Conservation (phyloP, 2,329 filamentous ascomycete genomes). For the Penicillium paneum region DNA sequence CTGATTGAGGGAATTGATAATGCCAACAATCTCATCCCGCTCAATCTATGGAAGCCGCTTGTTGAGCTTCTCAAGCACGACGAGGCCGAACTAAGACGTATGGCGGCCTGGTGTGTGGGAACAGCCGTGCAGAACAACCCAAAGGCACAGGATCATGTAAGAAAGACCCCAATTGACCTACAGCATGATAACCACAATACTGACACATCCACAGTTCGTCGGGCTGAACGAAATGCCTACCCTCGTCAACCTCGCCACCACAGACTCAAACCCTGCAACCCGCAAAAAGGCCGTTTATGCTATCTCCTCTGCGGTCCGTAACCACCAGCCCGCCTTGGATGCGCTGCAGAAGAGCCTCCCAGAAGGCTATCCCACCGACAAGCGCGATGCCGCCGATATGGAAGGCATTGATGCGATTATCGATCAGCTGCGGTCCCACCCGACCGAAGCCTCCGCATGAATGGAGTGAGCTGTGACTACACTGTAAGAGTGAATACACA, state of each 20-base stretch:
- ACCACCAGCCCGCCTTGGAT: slow-evolving; percentile 75
- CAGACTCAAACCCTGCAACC: slow-evolving; percentile 60
- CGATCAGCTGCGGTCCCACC: slow-evolving; percentile 57
- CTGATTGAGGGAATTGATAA: slow-evolving; percentile 92
- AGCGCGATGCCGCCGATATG: slow-evolving; percentile 83
- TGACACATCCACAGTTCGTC: slow-evolving; percentile 45
- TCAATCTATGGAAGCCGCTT: slow-evolving; percentile 79
- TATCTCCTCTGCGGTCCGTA: slow-evolving; percentile 78
- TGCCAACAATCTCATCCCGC: slow-evolving; percentile 81
- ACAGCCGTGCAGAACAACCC: slow-evolving; percentile 96
- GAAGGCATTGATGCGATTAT: slow-evolving; percentile 76
- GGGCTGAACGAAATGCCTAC: slow-evolving; percentile 64
- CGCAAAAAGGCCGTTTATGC: slow-evolving; percentile 87
- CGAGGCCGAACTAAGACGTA: slow-evolving; percentile 70
- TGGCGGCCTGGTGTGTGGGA: slow-evolving; percentile 91
- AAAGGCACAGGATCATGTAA: slow-evolving; percentile 71
- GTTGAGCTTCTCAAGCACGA: slow-evolving; percentile 66
- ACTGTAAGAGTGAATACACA: slow-evolving; percentile 2
- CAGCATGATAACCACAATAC: slow-evolving; percentile 40
- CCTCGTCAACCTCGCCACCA: slow-evolving; percentile 63
- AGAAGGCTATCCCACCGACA: slow-evolving; percentile 56
- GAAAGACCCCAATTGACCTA: slow-evolving; percentile 32
- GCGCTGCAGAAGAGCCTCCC: slow-evolving; percentile 65
- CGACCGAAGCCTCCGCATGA: slow-evolving; percentile 29
- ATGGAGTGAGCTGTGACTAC: not conserved